A percentile compares a stretch with the other conserved stretches of the same genome.
Evolutionary conservation across 1,284 basidiomycete genomes (phyloP).

Genomic region (Cryptococcus wingfieldii): DNA sequence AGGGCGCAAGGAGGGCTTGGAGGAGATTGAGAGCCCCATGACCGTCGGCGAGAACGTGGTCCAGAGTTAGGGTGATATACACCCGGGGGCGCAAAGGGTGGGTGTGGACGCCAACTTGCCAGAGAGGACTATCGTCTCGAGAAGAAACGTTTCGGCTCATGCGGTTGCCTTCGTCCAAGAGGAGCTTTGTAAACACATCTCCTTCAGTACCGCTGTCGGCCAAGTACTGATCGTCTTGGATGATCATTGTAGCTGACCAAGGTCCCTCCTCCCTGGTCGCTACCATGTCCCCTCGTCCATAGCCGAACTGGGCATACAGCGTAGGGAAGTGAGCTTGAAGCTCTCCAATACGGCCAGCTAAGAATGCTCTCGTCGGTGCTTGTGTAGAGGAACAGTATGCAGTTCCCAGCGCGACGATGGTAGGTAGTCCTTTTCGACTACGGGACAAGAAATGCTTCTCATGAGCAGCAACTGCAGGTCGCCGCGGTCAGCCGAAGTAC

Average conservation of each 20-base stretch:
- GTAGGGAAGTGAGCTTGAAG: slow-evolving; percentile 34
- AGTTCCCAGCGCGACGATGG: slow-evolving; percentile 18
- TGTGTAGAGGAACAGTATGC: slow-evolving; percentile 16
- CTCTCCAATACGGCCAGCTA: slow-evolving; percentile 20
- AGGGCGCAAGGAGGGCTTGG: slow-evolving; percentile 10
- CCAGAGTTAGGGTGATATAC: slow-evolving; percentile 7
- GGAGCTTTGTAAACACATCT: not conserved
- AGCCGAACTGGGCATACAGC: slow-evolving; percentile 14
- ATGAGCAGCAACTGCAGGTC: slow-evolving; percentile 20
- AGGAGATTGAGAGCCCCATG: slow-evolving; percentile 16
- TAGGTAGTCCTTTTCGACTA: slow-evolving; percentile 22
- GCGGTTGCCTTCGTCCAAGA: not conserved
- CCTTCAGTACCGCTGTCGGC: not conserved
- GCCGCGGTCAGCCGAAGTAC: not conserved
- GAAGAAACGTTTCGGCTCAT: not conserved
- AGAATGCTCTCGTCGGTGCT: slow-evolving; percentile 15
- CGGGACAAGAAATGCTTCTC: slow-evolving; percentile 32
- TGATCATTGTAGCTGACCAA: slow-evolving; percentile 14
- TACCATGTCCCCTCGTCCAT: slow-evolving; percentile 9
- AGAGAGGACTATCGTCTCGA: slow-evolving; percentile 2
- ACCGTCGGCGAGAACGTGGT: slow-evolving; percentile 18
- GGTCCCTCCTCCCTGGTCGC: not conserved
- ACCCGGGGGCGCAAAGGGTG: not conserved
- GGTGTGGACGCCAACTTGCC: slow-evolving; percentile 11
- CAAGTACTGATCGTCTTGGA: not conserved